Conservation (phyloP, 139 green algal genomes). For the Chlamydomonas sphaeroides region DNA sequence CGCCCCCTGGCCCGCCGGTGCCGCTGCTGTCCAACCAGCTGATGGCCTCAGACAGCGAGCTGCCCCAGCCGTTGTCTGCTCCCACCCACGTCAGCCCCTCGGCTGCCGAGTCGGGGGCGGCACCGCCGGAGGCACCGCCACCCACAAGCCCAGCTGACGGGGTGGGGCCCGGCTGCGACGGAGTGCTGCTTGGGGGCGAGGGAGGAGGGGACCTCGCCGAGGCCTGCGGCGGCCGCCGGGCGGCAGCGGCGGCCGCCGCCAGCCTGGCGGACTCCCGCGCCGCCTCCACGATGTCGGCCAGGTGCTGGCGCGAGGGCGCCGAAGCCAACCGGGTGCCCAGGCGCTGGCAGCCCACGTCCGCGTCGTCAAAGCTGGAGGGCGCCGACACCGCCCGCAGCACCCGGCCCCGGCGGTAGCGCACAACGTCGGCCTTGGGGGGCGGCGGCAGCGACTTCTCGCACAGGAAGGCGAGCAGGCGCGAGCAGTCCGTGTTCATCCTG, state of each 20-base stretch:
- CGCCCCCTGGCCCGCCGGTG: too few relatives aligned
- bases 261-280: too few relatives aligned
- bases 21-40: neutral
- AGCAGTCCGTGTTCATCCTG: neutral
- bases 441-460: neutral
- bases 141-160: too few relatives aligned
- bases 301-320: neutral
- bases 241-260: too few relatives aligned
- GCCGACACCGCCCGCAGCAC: too few relatives aligned
- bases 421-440: too few relatives aligned
- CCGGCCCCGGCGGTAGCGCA: neutral
- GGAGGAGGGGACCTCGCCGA: too few relatives aligned
- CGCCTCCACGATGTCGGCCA: neutral
- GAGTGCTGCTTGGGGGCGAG: too few relatives aligned
- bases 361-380: neutral
- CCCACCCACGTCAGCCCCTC: neutral
- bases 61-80: neutral
- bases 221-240: too few relatives aligned
- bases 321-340: neutral
- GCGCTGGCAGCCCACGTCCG: neutral
- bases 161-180: too few relatives aligned
- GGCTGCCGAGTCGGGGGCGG: too few relatives aligned
- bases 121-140: too few relatives aligned
- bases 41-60: neutral
- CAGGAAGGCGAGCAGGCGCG: neutral